phyloP scores from a whole-genome alignment of 2,329 filamentous ascomycete genomes.

The Hypoxylon sp. region DNA sequence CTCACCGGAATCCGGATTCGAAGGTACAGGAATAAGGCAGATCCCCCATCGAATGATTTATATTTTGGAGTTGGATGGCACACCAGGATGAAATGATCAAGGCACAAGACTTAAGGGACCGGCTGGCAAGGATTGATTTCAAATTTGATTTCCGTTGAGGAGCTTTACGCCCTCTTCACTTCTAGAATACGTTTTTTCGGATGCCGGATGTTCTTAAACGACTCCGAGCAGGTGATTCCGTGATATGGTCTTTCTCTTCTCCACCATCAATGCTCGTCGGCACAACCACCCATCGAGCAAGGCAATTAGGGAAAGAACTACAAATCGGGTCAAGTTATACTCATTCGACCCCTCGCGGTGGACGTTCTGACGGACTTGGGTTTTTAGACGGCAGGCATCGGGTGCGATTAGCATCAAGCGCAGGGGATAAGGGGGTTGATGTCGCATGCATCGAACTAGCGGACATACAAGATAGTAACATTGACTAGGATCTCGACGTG shows the following conservation, averaged over 20 bases:
- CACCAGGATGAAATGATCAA: conserved; percentile 5
- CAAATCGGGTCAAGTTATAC: conserved; percentile 3
- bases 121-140: conserved; percentile 20
- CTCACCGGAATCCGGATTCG: conserved; percentile 4
- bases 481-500: conserved; percentile 17
- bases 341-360: conserved; percentile 3
- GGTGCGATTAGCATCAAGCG: conserved; percentile 25
- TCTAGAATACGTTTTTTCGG: conserved; percentile 5
- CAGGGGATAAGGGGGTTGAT: conserved; percentile 14
- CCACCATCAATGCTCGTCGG: not conserved
- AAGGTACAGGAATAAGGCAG: conserved; percentile 12
- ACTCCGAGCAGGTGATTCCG: conserved; percentile 12
- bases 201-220: conserved; percentile 18
- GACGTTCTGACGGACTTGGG: conserved; percentile 8
- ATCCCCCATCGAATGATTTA: too few relatives aligned
- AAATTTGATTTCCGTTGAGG: conserved; percentile 17
- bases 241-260: not conserved
- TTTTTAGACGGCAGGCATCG: conserved; percentile 12
- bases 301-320: not conserved
- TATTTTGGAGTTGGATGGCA: not conserved
- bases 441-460: conserved; percentile 8
- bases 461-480: conserved; percentile 13
- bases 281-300: not conserved
- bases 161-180: conserved; percentile 16
- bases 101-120: conserved; percentile 9